phyloP scores from a whole-genome alignment of 2,329 filamentous ascomycete genomes.

The Magnaporthiopsis poae region DNA sequence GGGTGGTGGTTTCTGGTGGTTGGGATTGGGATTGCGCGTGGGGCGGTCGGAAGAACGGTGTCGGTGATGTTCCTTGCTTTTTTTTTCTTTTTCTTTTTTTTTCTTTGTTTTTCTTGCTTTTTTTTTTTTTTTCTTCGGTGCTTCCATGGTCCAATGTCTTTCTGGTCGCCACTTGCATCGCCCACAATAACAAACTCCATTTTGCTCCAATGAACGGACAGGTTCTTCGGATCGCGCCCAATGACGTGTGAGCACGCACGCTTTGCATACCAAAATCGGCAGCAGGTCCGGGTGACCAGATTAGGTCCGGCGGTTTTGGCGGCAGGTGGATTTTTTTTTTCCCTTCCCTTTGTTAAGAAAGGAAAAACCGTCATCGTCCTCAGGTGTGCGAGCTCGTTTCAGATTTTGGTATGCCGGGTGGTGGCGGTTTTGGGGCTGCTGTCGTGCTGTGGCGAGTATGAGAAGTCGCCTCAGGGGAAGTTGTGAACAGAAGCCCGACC shows the following conservation, averaged over 20 bases:
- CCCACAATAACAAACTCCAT: not conserved
- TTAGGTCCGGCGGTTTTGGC: not conserved
- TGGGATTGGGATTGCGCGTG: not conserved
- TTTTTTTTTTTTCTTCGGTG: not conserved
- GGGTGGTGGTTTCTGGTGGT: not conserved
- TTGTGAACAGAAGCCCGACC: not conserved
- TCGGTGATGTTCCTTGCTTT: too few relatives aligned
- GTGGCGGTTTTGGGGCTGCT: not conserved
- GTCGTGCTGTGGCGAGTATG: not conserved
- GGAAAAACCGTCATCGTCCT: not conserved
- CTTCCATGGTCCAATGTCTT: not conserved
- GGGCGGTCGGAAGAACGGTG: too few relatives aligned
- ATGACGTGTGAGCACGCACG: not conserved
- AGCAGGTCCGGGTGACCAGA: not conserved
- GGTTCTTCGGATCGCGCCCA: not conserved
- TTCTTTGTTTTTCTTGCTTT: too few relatives aligned
- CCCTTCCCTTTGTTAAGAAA: not conserved
- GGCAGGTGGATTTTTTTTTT: too few relatives aligned
- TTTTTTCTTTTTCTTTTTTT: not conserved
- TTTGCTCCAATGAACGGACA: not conserved
- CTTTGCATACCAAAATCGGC: not conserved
- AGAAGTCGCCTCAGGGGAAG: not conserved
- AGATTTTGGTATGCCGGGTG: not conserved
- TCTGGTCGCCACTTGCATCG: not conserved
- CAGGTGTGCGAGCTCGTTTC: not conserved